Conservation (phyloP, 129 eudicot species). For the Centella asiatica region DNA sequence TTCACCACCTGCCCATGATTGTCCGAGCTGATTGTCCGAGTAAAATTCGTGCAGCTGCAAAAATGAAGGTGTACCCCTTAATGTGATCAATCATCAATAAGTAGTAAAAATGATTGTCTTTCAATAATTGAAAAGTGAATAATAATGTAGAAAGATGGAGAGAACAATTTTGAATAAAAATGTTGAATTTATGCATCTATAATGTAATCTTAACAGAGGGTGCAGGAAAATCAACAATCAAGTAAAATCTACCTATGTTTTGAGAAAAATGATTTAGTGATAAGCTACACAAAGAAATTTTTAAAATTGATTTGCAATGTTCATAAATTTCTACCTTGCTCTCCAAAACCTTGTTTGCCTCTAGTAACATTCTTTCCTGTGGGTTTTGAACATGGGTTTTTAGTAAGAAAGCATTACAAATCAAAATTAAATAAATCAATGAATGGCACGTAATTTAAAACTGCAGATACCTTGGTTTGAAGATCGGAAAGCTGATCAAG, state of each 20-base stretch:
- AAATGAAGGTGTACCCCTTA: not conserved
- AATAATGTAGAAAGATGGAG: too few relatives aligned
- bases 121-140: too few relatives aligned
- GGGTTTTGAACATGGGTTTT: not conserved
- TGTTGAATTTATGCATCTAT: too few relatives aligned
- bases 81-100: not conserved
- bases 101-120: too few relatives aligned
- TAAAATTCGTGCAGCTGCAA: slow-evolving; percentile 60
- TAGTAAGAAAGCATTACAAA: not conserved
- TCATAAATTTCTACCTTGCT: slow-evolving; percentile 38
- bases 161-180: too few relatives aligned
- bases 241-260: too few relatives aligned
- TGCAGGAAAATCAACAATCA: too few relatives aligned
- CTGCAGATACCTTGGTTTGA: slow-evolving; percentile 55
- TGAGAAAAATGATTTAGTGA: too few relatives aligned
- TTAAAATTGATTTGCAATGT: not conserved
- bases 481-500: slow-evolving; percentile 90
- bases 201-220: too few relatives aligned
- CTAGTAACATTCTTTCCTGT: slow-evolving; percentile 80
- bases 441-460: not conserved
- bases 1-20: slow-evolving; percentile 69
- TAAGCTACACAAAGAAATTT: too few relatives aligned
- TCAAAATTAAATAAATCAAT: not conserved
- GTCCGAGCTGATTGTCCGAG: slow-evolving; percentile 67
- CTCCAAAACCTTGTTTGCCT: slow-evolving; percentile 68